A percentile compares a stretch with the other conserved stretches of the same genome.
phyloP scores from a whole-genome alignment of 306 rosid species.

The Cicer judaicum region DNA sequence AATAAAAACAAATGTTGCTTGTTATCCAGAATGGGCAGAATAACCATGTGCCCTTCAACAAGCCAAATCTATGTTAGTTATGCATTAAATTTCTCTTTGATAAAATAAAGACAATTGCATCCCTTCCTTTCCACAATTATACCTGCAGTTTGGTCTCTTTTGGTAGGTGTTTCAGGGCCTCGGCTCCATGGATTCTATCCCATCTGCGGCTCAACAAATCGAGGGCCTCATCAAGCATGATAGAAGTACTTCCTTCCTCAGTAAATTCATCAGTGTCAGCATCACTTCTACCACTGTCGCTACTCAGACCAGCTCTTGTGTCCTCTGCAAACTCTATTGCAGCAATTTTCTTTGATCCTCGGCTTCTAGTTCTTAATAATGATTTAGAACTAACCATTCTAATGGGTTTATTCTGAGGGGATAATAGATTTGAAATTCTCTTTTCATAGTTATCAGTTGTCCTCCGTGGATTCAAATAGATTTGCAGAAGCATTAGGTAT shows the following conservation, averaged over 20 bases:
- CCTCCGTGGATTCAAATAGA: constrained; percentile 87
- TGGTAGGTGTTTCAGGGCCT: constrained; percentile 90
- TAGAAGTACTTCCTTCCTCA: constrained; percentile 62
- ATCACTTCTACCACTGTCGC: constrained; percentile 90
- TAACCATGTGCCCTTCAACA: constrained; percentile 4
- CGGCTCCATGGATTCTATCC: constrained; percentile 95
- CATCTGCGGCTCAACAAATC: constrained; percentile 90
- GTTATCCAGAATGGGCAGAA: neutral
- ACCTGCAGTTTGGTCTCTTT: constrained; percentile 95
- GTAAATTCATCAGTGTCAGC: constrained; percentile 76
- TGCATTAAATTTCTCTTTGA: neutral
- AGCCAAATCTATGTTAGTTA: constrained; percentile 1
- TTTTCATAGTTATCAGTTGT: constrained; percentile 73
- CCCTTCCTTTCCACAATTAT: constrained; percentile 30
- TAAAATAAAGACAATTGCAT: neutral
- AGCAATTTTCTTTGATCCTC: constrained; percentile 84
- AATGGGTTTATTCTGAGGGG: constrained; percentile 59
- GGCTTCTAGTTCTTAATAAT: constrained; percentile 61
- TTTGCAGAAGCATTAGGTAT: constrained; percentile 86
- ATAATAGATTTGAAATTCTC: constrained; percentile 72
- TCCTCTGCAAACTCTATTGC: constrained; percentile 95
- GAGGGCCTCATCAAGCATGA: constrained; percentile 92
- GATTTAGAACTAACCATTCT: constrained; percentile 58
- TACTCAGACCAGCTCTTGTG: constrained; percentile 60
- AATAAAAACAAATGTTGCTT: constrained; percentile 12